Base-by-base conservation (phyloP, 768 basidiomycete genomes). In the Lactarius sp. region DNA sequence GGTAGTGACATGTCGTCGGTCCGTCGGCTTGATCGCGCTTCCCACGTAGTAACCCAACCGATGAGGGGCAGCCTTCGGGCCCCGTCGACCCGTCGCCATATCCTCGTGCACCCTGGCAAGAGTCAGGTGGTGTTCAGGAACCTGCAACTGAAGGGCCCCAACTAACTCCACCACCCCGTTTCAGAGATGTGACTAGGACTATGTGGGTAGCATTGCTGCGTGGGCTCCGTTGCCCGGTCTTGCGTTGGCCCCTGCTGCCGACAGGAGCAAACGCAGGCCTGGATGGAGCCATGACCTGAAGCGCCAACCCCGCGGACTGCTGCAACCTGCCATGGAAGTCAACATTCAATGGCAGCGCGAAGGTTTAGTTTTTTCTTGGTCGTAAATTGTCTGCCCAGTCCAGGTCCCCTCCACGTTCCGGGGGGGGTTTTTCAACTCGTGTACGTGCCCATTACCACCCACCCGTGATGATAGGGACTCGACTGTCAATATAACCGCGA, bases 141-240 rank as follows among this genome's bases (percentile, higher is more conserved):
- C 57, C 27, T 9, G 31, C 50, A 18, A 27, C 27, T 3, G 27
- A 27, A 27, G n/a, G n/a, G 27, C 3, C 16, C 49, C 56, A 27
- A 27, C 22, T 42, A 12, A 44, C 52, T 27, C 42, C 59, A 46
- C 16, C 14, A 44, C 59, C 60, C 60, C 36, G 52, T 60, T 60
- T 60, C 59, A 60, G 22, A 27, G 51, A 20, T 52, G 27, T 14
- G 27, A 37, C 4, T 14, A 6, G 37, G 46, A 47, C 18, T 6
- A 18, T 14, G 42, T 44, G 42, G 42, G 18, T 44, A 6, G 16
- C 16, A 44, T 16, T 47, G 50, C 31, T 52, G 50, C 50, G 31
- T 20, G 31, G 57, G 12, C 20, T 13, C 39, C 14, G 22, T 36
- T 49, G 34, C 13, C 46, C 42, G 20, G 46, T 47, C 46, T 47